Evolutionary conservation across 2,329 filamentous ascomycete species (phyloP), one percentile per base, ranked within the genome.

Genomic region (Incumbomyces lentus): DNA sequence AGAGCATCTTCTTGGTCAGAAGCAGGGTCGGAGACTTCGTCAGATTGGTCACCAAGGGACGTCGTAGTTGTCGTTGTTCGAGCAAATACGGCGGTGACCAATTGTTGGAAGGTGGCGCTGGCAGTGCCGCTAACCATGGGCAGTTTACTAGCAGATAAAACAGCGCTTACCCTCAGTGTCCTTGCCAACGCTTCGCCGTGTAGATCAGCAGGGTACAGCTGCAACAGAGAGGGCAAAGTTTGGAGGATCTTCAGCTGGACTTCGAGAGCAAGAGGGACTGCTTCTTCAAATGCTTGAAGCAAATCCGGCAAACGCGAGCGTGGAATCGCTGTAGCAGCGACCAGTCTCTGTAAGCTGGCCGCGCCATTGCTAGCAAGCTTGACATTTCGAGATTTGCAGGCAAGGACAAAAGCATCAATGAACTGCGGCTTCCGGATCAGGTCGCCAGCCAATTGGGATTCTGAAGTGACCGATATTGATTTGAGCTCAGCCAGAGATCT

Each of bases 181-280:
- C 79, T 86, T 22, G 87, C 84, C 33, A 98, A 73, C 30, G 94
- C 70, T 49, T 90, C 84, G 1, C 85, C 87, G 49, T 82, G 81
- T 32, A 98, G 70, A 47, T 94, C 84, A 31, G 76, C 73, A 0
- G 86, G 79, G 65, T 96, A 96, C 58, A 95, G 94, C 56, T 95
- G 89, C 18, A 96, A 68, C 31, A 98, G 67, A 1, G 88, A 86
- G 3, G 92, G 92, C 13, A 98, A 68, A 1, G 88, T 87, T 63
- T 98, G 92, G 12, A 98, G 70, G 44, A 96, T 92, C 65, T 96
- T 96, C 55, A 98, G 78, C 61, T 98, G 92, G 2, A 95, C 84
- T 67, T 98, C 92, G 49, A 95, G 70, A 43, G 73, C 76, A 72
- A 88, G 55, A 52, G 69, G 69, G 37, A 86, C 84, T 40, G 86